Base-by-base conservation (phyloP, 2,329 filamentous ascomycete species). In the Talaromyces sp. region DNA sequence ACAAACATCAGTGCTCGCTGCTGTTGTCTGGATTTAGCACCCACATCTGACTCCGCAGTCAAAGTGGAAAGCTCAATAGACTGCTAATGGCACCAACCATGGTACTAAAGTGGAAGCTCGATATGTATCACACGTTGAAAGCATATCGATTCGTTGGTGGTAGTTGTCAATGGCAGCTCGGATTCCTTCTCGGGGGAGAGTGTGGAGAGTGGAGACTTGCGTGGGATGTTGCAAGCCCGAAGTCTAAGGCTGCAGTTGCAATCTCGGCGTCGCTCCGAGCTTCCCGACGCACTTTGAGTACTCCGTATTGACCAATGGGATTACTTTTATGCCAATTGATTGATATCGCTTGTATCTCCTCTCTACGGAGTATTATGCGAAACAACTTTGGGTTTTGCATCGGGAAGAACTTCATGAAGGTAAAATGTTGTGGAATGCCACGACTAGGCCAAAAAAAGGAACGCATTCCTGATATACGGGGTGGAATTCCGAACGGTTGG, bases 261-360 rank as follows among this genome's bases (percentile, higher is more conserved):
- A 48, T 19, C n/a, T 31, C 17, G 39, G 17, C 22, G 41, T 54
- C 56, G 56, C 56, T 58, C 51, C 51, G 51, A 39, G 33, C 40
- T 58, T 54, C 56, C 56, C 33, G 5, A 25, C n/a, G 51, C 56
- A 39, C 56, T 45, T 28, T 31, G 22, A 10, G 7, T 7, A 13
- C 2, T 1, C n/a, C 10, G 25, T 15, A 11, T 19, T 31, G 25
- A 11, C 43, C 25, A 31, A 33, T 46, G 21, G 13, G 21, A 25
- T 13, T 4, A 15, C n/a, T 13, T 41, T 17, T 21, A 10, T 41
- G 11, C 19, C 7, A 15, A 22, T 11, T 13, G 8, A 21, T 22
- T 11, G 10, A 3, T 40, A 43, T 43, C 6, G 5, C n/a, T n/a
- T n/a, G n/a, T n/a, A n/a, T n/a, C n/a, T n/a, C n/a, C n/a, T 40